Evolutionary conservation across 1,284 basidiomycete genomes (phyloP).

Genomic region (Phellopilus nigrolimitatus): DNA sequence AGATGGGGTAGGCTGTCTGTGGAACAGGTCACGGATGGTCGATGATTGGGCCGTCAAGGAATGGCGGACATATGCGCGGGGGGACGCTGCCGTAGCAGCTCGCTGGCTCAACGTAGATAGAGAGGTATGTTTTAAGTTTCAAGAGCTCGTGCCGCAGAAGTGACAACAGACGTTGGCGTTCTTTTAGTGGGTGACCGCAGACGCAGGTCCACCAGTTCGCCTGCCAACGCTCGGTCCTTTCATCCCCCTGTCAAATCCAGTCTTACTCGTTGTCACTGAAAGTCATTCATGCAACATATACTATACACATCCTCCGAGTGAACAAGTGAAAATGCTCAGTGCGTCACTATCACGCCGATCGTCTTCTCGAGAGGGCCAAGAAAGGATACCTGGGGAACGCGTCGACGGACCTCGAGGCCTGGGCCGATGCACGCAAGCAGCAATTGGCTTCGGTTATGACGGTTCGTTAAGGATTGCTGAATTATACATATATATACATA

Average conservation of each 20-base stretch:
- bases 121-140: slow-evolving; percentile 40
- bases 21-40: slow-evolving; percentile 50
- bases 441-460: slow-evolving; percentile 60
- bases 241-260: slow-evolving; percentile 24
- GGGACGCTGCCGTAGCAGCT: slow-evolving; percentile 54
- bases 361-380: slow-evolving; percentile 1
- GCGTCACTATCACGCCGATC: slow-evolving; percentile 15
- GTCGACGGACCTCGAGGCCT: slow-evolving; percentile 38
- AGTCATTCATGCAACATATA: slow-evolving; percentile 28
- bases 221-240: slow-evolving; percentile 30
- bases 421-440: slow-evolving; percentile 51
- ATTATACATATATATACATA: slow-evolving; percentile 3
- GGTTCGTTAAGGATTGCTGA: slow-evolving; percentile 35
- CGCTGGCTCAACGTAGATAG: slow-evolving; percentile 57
- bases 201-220: slow-evolving; percentile 29
- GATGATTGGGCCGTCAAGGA: slow-evolving; percentile 62
- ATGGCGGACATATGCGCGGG: slow-evolving; percentile 47
- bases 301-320: slow-evolving; percentile 23
- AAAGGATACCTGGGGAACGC: slow-evolving; percentile 25
- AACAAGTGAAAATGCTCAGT: slow-evolving; percentile 24
- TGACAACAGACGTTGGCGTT: neutral
- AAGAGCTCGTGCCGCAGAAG: neutral
- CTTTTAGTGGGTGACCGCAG: slow-evolving; percentile 30
- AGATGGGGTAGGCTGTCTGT: slow-evolving; percentile 60
- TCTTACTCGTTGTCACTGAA: slow-evolving; percentile 32